Conservation (phyloP, 768 basidiomycete species). For the Psilocybe subaeruginosa region DNA sequence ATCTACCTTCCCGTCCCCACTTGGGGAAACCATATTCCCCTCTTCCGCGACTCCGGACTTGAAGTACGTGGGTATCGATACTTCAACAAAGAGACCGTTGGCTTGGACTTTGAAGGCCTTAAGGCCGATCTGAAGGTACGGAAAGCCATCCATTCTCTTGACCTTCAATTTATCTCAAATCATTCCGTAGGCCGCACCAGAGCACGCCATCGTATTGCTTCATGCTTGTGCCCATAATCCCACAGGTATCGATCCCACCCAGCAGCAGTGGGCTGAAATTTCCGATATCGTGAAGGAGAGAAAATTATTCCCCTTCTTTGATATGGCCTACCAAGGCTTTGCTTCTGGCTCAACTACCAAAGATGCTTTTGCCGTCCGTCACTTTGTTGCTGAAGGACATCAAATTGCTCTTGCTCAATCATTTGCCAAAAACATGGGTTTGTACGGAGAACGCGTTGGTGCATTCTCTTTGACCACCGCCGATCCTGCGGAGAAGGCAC, state of each 20-base stretch:
- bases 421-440: constrained; percentile 99
- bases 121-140: constrained; percentile 84
- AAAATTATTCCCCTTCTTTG: constrained; percentile 96
- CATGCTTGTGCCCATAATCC: constrained; percentile 99
- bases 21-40: constrained; percentile 96
- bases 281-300: constrained; percentile 87
- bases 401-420: constrained; percentile 91
- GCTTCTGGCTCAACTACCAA: constrained; percentile 90
- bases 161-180: background rate
- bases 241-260: constrained; percentile 96
- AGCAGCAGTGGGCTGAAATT: constrained; percentile 89
- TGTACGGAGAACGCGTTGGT: constrained; percentile 99
- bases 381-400: constrained; percentile 91
- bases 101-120: constrained; percentile 89
- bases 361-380: constrained; percentile 94
- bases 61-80: constrained; percentile 94
- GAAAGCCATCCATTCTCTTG: background rate
- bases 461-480: constrained; percentile 84
- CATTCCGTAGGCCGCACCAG: constrained; percentile 61
- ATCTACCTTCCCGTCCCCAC: constrained; percentile 94
- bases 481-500: constrained; percentile 75
- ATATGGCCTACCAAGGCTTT: constrained; percentile 99
- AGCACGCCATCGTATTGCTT: constrained; percentile 82
- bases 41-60: constrained; percentile 93
- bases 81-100: constrained; percentile 91